Evolutionary conservation across 495 filamentous ascomycete species (phyloP), one percentile per base, ranked within the genome.

Genomic region (Rostrohypoxylon terebratum): DNA sequence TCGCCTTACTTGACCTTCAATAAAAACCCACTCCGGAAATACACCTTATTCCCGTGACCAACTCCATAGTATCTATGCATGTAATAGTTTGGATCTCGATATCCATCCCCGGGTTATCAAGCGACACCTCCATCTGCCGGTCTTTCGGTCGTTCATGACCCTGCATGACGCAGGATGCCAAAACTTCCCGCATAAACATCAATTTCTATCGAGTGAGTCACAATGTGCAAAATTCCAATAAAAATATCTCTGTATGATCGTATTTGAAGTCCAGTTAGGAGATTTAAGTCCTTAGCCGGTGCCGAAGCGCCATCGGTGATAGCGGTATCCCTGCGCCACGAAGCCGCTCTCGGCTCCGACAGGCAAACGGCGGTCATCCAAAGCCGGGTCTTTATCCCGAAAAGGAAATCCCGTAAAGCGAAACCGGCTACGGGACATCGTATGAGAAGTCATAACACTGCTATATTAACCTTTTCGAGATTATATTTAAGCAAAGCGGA

Each of bases 261-360:
- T 50, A 53, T 53, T 31, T 31, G 4, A 31, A 51, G 21, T 31
- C 13, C 28, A 10, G 51, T 55, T 18, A n/a, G 36, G 34, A 31
- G n/a, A 1, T 20, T n/a, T 36, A 55, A 36, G 18, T 8, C 48
- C 51, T 28, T 31, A 55, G 51, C 14, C 51, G 51, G 51, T 55
- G 13, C 38, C 38, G 38, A 42, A n/a, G 13, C 4, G 38, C 13
- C n/a, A 45, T 36, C 51, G 1, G 4, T 14, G 13, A 31, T 53
- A 9, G n/a, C 10, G 4, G 16, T 5, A 28, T 13, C 18, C 11
- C 4, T 20, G 51, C n/a, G 23, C 9, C 31, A 2, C 18, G 28
- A 38, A 65, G 63, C 70, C 70, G 70, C 18, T 60, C 16, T 73
- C 70, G 70, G 70, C 59, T 73, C 64, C 70, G 70, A 59, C 9